Percentiles rank a stretch among this genome's conserved stretches.
Evolutionary conservation across 306 rosid species (phyloP).

Genomic region (Cicer judaicum): DNA sequence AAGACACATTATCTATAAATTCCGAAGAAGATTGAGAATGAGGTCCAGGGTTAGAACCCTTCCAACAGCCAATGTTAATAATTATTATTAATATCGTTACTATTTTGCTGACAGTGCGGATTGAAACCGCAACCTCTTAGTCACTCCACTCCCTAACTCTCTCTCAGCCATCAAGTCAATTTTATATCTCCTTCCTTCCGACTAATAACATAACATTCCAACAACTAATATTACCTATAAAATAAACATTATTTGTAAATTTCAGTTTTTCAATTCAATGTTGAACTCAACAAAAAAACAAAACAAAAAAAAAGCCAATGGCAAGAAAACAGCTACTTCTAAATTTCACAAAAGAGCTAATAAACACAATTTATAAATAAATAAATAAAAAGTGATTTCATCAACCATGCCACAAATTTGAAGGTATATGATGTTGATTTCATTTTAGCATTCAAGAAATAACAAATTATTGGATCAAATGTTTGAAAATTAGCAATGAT

Average conservation of each 20-base stretch:
- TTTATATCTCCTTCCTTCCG: too few relatives aligned
- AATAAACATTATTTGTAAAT: neutral
- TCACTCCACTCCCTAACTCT: too few relatives aligned
- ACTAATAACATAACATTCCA: too few relatives aligned
- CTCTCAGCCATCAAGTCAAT: too few relatives aligned
- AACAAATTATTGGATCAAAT: neutral
- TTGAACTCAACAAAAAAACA: too few relatives aligned
- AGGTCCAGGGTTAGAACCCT: too few relatives aligned
- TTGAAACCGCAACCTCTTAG: too few relatives aligned
- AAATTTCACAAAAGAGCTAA: neutral
- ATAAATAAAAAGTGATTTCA: neutral
- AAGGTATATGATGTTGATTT: neutral
- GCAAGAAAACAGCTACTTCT: neutral
- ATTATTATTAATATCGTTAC: too few relatives aligned
- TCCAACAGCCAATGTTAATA: too few relatives aligned
- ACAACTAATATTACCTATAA: too few relatives aligned
- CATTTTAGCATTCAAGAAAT: neutral
- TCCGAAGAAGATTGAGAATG: too few relatives aligned
- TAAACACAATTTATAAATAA: neutral
- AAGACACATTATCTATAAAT: neutral
- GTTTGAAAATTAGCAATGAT: neutral
- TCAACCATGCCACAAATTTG: neutral
- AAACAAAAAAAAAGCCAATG: neutral
- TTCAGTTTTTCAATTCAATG: conserved; percentile 1
- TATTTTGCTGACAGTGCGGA: too few relatives aligned